phyloP scores from a whole-genome alignment of 2,329 filamentous ascomycete genomes.

The Arthrobotrys pseudoclavata region DNA sequence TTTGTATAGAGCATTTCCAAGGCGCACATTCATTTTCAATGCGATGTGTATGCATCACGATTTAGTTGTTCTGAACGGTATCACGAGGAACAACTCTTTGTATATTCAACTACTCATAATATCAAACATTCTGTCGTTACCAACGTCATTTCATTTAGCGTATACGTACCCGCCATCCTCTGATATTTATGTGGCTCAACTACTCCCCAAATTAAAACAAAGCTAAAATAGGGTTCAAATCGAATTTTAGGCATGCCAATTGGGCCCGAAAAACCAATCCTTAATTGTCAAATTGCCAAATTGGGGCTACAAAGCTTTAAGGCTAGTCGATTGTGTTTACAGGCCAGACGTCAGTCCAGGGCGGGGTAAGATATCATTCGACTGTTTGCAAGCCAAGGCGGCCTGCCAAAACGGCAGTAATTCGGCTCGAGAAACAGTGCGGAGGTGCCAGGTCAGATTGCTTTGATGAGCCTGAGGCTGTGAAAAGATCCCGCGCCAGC shows the following conservation, averaged over 20 bases:
- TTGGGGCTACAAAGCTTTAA: neutral
- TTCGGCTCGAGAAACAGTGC: conserved; percentile 25
- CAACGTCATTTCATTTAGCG: neutral
- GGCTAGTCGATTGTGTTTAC: neutral
- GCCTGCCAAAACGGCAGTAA: conserved; percentile 24
- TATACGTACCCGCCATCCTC: neutral
- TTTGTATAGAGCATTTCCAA: conserved; percentile 42
- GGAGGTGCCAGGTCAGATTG: conserved; percentile 18
- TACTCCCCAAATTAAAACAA: neutral
- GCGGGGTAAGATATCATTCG: conserved; percentile 5
- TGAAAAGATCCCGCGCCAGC: conserved; percentile 27
- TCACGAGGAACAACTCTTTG: neutral
- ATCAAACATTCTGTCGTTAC: neutral
- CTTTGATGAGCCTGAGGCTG: conserved; percentile 28
- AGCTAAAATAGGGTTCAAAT: neutral
- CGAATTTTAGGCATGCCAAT: neutral
- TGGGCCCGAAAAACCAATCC: neutral
- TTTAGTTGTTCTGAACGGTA: neutral
- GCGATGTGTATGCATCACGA: neutral
- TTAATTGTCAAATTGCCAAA: neutral
- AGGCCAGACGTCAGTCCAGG: neutral
- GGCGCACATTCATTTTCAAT: conserved; percentile 53
- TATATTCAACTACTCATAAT: conserved; percentile 19
- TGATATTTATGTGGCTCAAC: neutral
- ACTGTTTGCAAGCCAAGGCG: conserved; percentile 6